Percentiles rank a stretch among this genome's conserved stretches.
Evolutionary conservation across 2,329 filamentous ascomycete species (phyloP).

Genomic region (Colletotrichum sp.): DNA sequence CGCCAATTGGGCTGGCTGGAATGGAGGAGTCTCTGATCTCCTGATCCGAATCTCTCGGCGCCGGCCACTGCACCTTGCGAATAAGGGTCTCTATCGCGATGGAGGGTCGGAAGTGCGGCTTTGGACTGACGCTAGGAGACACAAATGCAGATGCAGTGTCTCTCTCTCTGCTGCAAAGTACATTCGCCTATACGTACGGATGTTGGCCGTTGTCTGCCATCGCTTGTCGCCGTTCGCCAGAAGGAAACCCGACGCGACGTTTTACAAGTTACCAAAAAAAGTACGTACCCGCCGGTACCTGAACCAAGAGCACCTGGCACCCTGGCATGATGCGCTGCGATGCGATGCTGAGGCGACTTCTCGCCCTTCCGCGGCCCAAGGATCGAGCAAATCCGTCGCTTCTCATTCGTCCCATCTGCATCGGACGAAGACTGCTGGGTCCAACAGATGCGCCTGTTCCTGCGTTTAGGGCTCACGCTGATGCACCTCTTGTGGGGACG

Average conservation of each 20-base stretch:
- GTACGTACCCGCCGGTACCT: slow-evolving; percentile 11
- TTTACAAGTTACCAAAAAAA: neutral
- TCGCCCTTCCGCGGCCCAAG: slow-evolving; percentile 7
- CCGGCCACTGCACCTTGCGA: neutral
- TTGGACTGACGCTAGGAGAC: neutral
- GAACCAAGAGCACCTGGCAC: neutral
- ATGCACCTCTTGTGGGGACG: slow-evolving; percentile 5
- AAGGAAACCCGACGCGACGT: neutral
- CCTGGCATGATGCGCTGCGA: slow-evolving; percentile 10
- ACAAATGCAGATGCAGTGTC: neutral
- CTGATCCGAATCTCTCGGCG: neutral
- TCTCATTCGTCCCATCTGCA: slow-evolving; percentile 15
- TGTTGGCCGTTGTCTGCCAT: neutral
- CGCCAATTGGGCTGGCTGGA: neutral
- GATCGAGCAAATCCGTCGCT: slow-evolving; percentile 11
- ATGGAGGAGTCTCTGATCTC: neutral
- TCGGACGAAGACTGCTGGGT: slow-evolving; percentile 13
- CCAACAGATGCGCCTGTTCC: slow-evolving; percentile 15
- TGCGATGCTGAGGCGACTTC: slow-evolving; percentile 9
- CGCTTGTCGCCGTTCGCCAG: neutral
- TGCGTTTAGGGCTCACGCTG: slow-evolving; percentile 20
- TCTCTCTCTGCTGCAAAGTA: neutral
- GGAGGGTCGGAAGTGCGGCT: neutral
- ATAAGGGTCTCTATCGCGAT: neutral
- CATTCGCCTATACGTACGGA: neutral